Base-by-base conservation (phyloP, 2,329 filamentous ascomycete species). In the Neopestalotiopsis rosae region DNA sequence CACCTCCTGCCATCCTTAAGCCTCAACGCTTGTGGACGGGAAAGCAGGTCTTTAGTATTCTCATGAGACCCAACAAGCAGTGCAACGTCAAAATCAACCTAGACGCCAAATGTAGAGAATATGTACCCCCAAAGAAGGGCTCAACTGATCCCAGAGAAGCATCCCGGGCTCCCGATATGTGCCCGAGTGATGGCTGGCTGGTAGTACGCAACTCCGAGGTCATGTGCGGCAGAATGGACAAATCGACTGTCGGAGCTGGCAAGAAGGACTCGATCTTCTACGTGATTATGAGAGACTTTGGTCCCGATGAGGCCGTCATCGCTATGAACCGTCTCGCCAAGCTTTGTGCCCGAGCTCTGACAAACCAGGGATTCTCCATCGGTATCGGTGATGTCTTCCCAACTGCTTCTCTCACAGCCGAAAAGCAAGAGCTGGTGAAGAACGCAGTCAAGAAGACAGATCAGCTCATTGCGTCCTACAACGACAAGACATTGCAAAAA, bases 191-290 rank as follows among this genome's bases (percentile, higher is more conserved):
- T 79, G 91, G 92, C 7, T 98, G 94, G 88, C 85, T 99, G 10
- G 94, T 97, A 14, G 92, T 99, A 71, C 92, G 95, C 68, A 98
- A 99, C 78, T 98, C 95, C 0, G 95, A 98, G 79, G 91, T 98
- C 71, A 97, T 99, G 93, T 98, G 95, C 77, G 96, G 96, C 70
- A 89, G 92, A 69, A 98, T 98, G 94, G 96, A 99, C 84, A 99
- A 99, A 82, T 93, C 94, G 1, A 98, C 95, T 0, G 94, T 99
- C n/a, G 96, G 96, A 74, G 91, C 94, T 5, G 96, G 96, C 75
- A 98, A 98, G 85, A 99, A 99, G 78, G 95, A 97, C 79, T 98
- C 95, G 0, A 91, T 99, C 24, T 99, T 98, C 78, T 99, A 98
- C 77, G 92, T 98, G 68, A 95, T 99, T 77, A 89, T 98, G 74